Evolutionary conservation across 1,284 basidiomycete species (phyloP).

Genomic region (Trametes hirsuta): DNA sequence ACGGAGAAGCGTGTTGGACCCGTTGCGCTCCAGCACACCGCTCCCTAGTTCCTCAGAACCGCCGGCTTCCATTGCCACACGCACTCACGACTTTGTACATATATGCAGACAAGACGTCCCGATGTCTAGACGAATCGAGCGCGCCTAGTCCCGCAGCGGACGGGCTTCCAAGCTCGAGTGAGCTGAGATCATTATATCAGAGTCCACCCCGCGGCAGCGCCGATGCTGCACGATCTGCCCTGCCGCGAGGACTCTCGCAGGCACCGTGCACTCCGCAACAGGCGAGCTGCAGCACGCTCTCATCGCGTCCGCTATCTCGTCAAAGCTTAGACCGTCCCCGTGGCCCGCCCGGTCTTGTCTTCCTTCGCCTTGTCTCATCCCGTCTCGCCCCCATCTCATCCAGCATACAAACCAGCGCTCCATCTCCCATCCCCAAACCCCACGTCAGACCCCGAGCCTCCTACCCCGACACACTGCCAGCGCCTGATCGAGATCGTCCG

Average conservation of each 20-base stretch:
- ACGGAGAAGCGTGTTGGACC: constrained; percentile 10
- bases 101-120: not conserved
- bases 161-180: not conserved
- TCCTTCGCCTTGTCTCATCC: not conserved
- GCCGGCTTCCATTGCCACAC: not conserved
- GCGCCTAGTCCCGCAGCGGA: not conserved
- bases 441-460: not conserved
- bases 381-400: too few relatives aligned
- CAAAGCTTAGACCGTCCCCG: constrained; percentile 8
- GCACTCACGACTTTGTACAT: not conserved
- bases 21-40: not conserved
- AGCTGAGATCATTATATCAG: not conserved
- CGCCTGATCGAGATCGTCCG: not conserved
- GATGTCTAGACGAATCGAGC: not conserved
- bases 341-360: constrained; percentile 2
- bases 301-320: constrained; percentile 15
- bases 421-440: not conserved
- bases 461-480: not conserved
- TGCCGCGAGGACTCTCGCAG: not conserved
- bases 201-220: too few relatives aligned
- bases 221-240: not conserved
- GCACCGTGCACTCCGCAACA: constrained; percentile 5
- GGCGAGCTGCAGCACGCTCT: constrained; percentile 19
- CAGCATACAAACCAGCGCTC: too few relatives aligned
- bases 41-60: not conserved